Evolutionary conservation across 2,329 filamentous ascomycete species (phyloP), one percentile per base, ranked within the genome.

Genomic region (Calonectria pteridis): DNA sequence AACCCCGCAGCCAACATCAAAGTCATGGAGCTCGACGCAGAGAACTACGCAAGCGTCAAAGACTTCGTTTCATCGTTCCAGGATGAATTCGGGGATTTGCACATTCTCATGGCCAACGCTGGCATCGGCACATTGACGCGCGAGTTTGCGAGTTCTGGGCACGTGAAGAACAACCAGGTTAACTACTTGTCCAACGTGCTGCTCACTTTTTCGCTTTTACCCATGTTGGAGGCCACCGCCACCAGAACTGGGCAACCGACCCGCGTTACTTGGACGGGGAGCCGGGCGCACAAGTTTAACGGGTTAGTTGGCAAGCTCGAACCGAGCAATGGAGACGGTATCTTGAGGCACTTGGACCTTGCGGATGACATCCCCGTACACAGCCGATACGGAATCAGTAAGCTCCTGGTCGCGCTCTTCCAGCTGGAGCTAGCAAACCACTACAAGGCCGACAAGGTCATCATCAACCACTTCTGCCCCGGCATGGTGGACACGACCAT

Each of bases 121-220:
- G 78, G 78, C 0, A 77, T 77, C 18, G 28, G 20, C 2, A 73
- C 72, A 0, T 0, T 78, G 0, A 50, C 0, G 0, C 59, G 51
- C 6, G 73, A 70, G 14, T 63, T 75, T 5, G 69, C 74, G 0
- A 40, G 71, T 0, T 75, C 59, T 2, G 78, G 79, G 0, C 81
- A 82, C 18, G 80, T 81, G 49, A 74, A 75, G 51, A 78, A 78
- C 29, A 33, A 78, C 0, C 81, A 82, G 33, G 75, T 82, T 58
- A 82, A 82, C 49, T 81, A 80, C 31, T 51, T 82, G 13, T 81
- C 81, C 23, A 82, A 80, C 3, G 75, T 77, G 3, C 64, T 81
- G 14, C 74, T 82, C 2, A 77, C 75, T 0, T 51, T 82, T 6
- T 40, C 74, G 0, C 55, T 82, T 0, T 62, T 80, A 0, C 79